phyloP scores from a whole-genome alignment of 2,329 filamentous ascomycete genomes.

The Dactylellina leptospora region DNA sequence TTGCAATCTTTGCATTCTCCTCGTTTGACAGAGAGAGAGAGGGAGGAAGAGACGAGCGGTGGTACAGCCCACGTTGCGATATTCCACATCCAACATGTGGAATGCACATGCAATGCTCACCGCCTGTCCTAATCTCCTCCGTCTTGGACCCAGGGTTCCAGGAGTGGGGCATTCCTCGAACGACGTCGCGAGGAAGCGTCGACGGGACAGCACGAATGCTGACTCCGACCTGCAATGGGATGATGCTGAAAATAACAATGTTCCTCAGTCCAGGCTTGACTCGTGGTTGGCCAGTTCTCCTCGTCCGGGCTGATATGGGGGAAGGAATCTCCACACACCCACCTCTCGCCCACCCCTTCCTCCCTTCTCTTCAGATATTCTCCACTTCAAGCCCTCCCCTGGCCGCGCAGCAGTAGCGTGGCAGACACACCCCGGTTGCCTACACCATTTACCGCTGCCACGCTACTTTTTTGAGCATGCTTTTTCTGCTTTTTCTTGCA shows the following conservation, averaged over 20 bases:
- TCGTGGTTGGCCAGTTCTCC: slow-evolving; percentile 18
- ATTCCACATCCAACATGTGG: background rate
- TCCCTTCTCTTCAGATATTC: slow-evolving; percentile 1
- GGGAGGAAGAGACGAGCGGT: background rate
- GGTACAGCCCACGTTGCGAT: slow-evolving; percentile 43
- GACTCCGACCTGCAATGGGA: slow-evolving; percentile 13
- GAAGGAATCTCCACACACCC: slow-evolving; percentile 24
- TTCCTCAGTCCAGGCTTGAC: slow-evolving; percentile 20
- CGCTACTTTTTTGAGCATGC: slow-evolving; percentile 51
- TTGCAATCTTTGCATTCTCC: slow-evolving; percentile 6
- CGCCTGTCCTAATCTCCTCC: slow-evolving; percentile 10
- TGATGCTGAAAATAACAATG: slow-evolving; percentile 6
- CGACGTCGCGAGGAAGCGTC: background rate
- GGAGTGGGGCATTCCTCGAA: background rate
- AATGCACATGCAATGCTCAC: slow-evolving; percentile 25
- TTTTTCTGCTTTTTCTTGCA: slow-evolving; percentile 31
- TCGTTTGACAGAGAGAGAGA: slow-evolving; percentile 17
- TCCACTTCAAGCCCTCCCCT: slow-evolving; percentile 45
- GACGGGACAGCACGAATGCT: background rate
- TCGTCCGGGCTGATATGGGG: background rate
- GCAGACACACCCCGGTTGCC: slow-evolving; percentile 53
- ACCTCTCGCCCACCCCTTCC: background rate
- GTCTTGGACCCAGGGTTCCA: background rate
- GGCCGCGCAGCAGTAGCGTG: slow-evolving; percentile 52
- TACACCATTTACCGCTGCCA: slow-evolving; percentile 54